Evolutionary conservation across 495 filamentous ascomycete species (phyloP).

Genomic region (Cetradonia linearis): DNA sequence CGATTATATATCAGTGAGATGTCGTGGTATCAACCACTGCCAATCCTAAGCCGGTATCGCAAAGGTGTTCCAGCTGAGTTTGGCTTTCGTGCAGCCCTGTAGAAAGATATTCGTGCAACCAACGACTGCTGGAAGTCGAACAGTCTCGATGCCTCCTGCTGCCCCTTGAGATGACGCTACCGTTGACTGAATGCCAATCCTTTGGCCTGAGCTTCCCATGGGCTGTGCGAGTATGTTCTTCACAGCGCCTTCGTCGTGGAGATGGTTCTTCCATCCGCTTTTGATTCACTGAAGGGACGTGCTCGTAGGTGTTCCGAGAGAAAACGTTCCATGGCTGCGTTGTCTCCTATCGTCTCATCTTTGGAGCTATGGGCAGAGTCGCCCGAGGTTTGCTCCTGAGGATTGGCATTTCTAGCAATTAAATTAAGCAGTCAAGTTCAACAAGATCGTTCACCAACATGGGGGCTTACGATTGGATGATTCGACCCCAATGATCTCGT

Average conservation of each 20-base stretch:
- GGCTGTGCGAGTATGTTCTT: too few relatives aligned
- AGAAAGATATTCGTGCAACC: constrained; percentile 56
- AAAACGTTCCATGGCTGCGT: constrained; percentile 3
- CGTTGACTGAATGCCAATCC: too few relatives aligned
- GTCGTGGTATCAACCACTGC: constrained; percentile 60
- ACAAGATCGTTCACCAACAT: too few relatives aligned
- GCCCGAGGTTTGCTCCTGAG: neutral
- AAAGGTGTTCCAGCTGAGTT: constrained; percentile 62
- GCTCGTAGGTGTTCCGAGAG: too few relatives aligned
- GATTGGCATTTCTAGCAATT: neutral
- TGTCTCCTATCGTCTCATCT: neutral
- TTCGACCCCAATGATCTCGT: constrained; percentile 55
- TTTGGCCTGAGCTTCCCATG: too few relatives aligned
- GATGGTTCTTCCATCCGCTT: too few relatives aligned
- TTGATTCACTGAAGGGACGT: too few relatives aligned
- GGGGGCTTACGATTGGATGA: too few relatives aligned
- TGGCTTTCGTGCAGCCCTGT: constrained; percentile 61
- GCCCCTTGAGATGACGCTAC: too few relatives aligned
- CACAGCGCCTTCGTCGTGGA: too few relatives aligned
- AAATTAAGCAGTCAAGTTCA: neutral
- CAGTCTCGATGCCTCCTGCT: too few relatives aligned
- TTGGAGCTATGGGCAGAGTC: neutral
- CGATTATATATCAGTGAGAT: constrained; percentile 59
- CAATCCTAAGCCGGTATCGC: constrained; percentile 67
- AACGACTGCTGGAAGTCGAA: too few relatives aligned